phyloP scores from a whole-genome alignment of 140 eudicot genomes.

The Senecio squalidus region DNA sequence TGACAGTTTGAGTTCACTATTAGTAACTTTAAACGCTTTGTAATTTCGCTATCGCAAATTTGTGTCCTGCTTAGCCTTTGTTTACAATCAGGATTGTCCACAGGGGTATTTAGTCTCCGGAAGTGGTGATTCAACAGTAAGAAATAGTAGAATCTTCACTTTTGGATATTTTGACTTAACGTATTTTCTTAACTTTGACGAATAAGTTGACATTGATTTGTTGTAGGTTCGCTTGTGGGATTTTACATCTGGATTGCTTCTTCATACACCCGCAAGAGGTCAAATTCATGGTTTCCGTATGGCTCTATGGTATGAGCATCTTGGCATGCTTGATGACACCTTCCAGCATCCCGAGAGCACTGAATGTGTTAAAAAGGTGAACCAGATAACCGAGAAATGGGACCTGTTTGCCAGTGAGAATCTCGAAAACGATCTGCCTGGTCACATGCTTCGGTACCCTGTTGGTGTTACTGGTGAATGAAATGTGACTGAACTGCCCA shows the following conservation, averaged over 20 bases:
- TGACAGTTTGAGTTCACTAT: neutral
- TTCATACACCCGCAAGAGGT: conserved; percentile 69
- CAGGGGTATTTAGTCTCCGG: conserved; percentile 76
- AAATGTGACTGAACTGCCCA: conserved; percentile 52
- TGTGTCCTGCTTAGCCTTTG: conserved; percentile 72
- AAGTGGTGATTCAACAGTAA: conserved; percentile 91
- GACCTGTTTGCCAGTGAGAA: conserved; percentile 54
- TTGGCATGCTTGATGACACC: conserved; percentile 59
- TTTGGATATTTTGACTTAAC: neutral
- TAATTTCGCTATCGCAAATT: conserved; percentile 45
- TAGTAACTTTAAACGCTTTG: neutral
- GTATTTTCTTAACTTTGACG: too few species aligned
- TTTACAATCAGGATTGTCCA: conserved; percentile 43
- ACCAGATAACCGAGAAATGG: conserved; percentile 48
- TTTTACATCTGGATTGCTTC: conserved; percentile 69
- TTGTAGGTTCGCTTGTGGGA: conserved; percentile 92
- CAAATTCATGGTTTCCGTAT: conserved; percentile 64
- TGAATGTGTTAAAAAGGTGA: conserved; percentile 50
- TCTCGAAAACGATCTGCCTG: conserved; percentile 54
- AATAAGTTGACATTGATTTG: conserved; percentile 10
- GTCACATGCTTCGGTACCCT: conserved; percentile 75
- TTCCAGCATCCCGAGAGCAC: conserved; percentile 49
- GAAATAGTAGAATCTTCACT: conserved; percentile 17
- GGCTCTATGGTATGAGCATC: conserved; percentile 79
- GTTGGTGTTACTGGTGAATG: conserved; percentile 53